Evolutionary conservation across 2,329 filamentous ascomycete species (phyloP).

Genomic region (Aureobasidium sp.): DNA sequence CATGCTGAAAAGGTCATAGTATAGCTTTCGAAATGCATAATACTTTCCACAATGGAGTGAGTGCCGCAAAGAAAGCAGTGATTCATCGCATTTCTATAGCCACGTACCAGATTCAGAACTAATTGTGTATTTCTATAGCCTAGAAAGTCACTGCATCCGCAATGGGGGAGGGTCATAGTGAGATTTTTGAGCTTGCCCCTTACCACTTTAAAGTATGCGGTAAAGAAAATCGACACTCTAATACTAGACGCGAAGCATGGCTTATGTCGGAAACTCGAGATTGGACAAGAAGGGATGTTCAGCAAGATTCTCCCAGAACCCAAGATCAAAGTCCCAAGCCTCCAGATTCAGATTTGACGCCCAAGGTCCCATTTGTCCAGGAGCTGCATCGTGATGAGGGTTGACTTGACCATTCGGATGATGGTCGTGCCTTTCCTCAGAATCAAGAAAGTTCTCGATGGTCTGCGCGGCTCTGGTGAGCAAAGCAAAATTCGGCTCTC

Average conservation of each 20-base stretch:
- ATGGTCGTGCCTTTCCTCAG: conserved; percentile 14
- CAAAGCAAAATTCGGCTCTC: conserved; percentile 27
- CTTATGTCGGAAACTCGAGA: background rate
- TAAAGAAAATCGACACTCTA: too few relatives aligned
- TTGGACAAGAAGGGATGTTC: conserved; percentile 24
- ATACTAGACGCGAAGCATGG: background rate
- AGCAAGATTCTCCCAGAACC: conserved; percentile 28
- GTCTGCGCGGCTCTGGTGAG: conserved; percentile 25
- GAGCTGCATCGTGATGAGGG: background rate
- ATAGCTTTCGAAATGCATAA: background rate
- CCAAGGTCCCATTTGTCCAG: conserved; percentile 11
- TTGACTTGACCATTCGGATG: conserved; percentile 2
- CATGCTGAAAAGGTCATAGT: too few relatives aligned
- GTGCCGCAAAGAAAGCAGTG: too few relatives aligned
- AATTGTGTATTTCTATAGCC: background rate
- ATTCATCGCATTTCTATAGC: too few relatives aligned
- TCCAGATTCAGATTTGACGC: conserved; percentile 18
- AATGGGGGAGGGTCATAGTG: too few relatives aligned
- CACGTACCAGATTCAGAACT: too few relatives aligned
- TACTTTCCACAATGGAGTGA: too few relatives aligned
- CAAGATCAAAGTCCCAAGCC: conserved; percentile 26
- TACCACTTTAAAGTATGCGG: too few relatives aligned
- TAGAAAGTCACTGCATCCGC: too few relatives aligned
- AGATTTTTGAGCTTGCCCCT: too few relatives aligned
- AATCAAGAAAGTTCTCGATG: conserved; percentile 24